A percentile compares a stretch with the other conserved stretches of the same genome.
phyloP scores from a whole-genome alignment of 371 early-diverging fungal species.

The Rhizopus microsporus region DNA sequence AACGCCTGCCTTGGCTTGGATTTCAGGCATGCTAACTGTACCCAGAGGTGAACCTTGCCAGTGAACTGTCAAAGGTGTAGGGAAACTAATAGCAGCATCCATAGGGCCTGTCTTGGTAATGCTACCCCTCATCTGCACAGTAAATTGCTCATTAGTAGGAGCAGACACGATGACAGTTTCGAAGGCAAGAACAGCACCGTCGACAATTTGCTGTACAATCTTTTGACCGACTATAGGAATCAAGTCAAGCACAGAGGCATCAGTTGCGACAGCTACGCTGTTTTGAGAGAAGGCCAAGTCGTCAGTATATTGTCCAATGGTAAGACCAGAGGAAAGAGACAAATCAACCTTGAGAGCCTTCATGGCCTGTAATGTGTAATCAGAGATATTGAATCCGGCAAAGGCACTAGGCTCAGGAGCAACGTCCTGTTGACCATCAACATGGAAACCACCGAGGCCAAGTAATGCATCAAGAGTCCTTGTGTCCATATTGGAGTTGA shows the following conservation, averaged over 20 bases:
- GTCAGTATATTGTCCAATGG: constrained; percentile 55
- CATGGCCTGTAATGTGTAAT: constrained; percentile 56
- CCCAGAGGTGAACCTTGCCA: constrained; percentile 57
- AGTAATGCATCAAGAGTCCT: constrained; percentile 52
- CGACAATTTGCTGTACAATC: constrained; percentile 60
- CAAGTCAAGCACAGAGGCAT: constrained; percentile 45
- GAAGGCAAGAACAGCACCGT: constrained; percentile 52
- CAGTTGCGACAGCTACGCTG: constrained; percentile 47
- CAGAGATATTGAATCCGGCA: constrained; percentile 50
- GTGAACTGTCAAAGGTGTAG: constrained; percentile 44
- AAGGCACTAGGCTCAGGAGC: constrained; percentile 45
- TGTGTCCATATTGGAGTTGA: constrained; percentile 46
- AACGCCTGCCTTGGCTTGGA: constrained; percentile 47
- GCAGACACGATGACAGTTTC: constrained; percentile 50
- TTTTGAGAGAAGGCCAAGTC: constrained; percentile 50
- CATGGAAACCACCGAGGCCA: constrained; percentile 47
- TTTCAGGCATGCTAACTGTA: constrained; percentile 48
- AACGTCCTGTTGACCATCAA: constrained; percentile 39
- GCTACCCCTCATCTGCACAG: constrained; percentile 56
- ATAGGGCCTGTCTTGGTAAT: constrained; percentile 65
- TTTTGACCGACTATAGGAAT: constrained; percentile 63
- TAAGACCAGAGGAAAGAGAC: constrained; percentile 47
- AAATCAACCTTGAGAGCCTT: constrained; percentile 53
- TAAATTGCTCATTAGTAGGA: constrained; percentile 50
- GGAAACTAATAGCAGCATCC: constrained; percentile 61